Evolutionary conservation across 1,284 basidiomycete genomes (phyloP).

Genomic region (Apiotrichum sp.): DNA sequence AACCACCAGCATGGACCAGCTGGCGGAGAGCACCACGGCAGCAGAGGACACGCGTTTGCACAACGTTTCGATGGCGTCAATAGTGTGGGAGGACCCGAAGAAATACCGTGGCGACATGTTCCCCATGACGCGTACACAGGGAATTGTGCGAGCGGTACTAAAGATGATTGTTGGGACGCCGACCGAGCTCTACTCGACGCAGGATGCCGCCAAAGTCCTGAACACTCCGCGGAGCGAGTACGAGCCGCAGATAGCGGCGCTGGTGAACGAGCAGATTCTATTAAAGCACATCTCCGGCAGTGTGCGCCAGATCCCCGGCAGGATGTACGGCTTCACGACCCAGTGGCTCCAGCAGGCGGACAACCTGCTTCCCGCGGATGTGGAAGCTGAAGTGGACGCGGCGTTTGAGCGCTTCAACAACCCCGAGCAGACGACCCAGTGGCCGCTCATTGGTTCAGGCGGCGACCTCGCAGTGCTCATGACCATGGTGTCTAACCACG

Average conservation of each 20-base stretch:
- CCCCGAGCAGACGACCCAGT: conserved; percentile 35
- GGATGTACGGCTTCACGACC: conserved; percentile 26
- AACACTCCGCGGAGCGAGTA: conserved; percentile 54
- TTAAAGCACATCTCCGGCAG: conserved; percentile 13
- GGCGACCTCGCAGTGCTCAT: conserved; percentile 37
- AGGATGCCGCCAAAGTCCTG: conserved; percentile 56
- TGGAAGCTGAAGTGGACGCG: conserved; percentile 59
- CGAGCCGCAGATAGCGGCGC: conserved; percentile 49
- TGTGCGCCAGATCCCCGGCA: conserved; percentile 11
- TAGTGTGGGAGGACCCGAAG: conserved; percentile 48
- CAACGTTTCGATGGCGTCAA: conserved; percentile 55
- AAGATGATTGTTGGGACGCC: conserved; percentile 73
- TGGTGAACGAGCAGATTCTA: conserved; percentile 32
- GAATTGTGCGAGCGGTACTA: background rate
- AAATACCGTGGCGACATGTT: background rate
- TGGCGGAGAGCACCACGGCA: conserved; percentile 11
- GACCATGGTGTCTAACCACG: conserved; percentile 34
- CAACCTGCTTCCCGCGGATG: conserved; percentile 58
- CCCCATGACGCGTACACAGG: background rate
- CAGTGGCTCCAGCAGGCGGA: conserved; percentile 45
- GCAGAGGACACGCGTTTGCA: conserved; percentile 64
- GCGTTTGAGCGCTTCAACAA: conserved; percentile 57
- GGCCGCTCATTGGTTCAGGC: conserved; percentile 28
- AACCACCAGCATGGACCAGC: conserved; percentile 56
- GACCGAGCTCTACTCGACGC: conserved; percentile 58